Evolutionary conservation across 1,139 yeast genomes (phyloP), one percentile per base, ranked within the genome.

Genomic region (Magnusiomyces sp.): DNA sequence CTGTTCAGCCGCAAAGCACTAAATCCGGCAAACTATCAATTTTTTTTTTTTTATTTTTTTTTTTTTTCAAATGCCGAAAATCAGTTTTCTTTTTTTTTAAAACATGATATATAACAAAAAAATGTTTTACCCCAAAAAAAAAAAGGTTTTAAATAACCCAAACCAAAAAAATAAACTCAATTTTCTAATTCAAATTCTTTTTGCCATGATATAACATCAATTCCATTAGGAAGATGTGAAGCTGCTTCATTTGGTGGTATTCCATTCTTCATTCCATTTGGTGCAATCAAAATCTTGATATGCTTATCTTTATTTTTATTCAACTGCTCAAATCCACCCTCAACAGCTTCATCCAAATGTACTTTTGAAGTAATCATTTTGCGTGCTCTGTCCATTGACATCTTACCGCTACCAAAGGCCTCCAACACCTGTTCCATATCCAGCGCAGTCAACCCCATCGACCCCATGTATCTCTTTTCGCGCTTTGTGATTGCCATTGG

Each of bases 381-480:
- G 48, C 59, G 62, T 13, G 73, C 69, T 46, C 69, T 69, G 9
- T 67, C 68, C 7, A 73, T 55, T 34, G 68, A 68, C 49, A 75
- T 72, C 17, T 59, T 54, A 5, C 77, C 77, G 1, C 57, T 55
- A n/a, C 67, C 68, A 50, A 75, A 66, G 1, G 79, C 77, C 1
- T 59, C 66, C 9, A 75, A 68, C 3, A 76, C 79, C 50, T 73
- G 72, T 53, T 70, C 72, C 54, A 76, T 76, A 58, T 77, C 81
- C 32, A 59, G 61, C 34, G 70, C 67, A 1, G 71, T 69, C 56
- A 75, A 73, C 49, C 79, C 74, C 63, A 75, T 74, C 2, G 79
- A 73, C 1, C 80, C 80, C 45, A 73, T 69, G 45, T 72, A 58
- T 41, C 58, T 61, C 55, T 71, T 73, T 56, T 76, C 81, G 39